Evolutionary conservation across 2,329 filamentous ascomycete species (phyloP).

Genomic region (Phialophora chinensis): DNA sequence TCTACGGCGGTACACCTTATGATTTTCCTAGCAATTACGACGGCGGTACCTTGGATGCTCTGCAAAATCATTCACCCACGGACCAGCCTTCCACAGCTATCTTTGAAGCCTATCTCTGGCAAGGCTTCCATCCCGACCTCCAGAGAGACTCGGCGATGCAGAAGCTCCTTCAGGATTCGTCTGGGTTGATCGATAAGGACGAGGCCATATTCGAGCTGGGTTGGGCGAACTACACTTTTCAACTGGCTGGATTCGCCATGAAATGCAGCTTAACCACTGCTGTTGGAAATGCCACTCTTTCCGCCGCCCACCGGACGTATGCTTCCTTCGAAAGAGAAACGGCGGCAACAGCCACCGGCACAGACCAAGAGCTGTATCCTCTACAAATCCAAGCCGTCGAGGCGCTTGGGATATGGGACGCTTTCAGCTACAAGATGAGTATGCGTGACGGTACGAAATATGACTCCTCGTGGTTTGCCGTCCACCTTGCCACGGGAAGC

Average conservation of each 20-base stretch:
- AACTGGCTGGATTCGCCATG: background rate
- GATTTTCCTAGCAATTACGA: background rate
- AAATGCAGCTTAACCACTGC: background rate
- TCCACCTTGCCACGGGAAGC: background rate
- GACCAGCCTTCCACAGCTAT: background rate
- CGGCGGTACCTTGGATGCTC: background rate
- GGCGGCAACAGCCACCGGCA: background rate
- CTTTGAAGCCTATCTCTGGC: background rate
- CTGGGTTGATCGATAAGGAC: background rate
- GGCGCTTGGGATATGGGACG: constrained; percentile 1
- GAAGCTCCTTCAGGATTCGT: background rate
- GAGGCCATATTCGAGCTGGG: background rate
- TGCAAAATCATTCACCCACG: background rate
- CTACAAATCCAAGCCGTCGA: background rate
- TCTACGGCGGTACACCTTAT: background rate
- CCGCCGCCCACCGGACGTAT: background rate
- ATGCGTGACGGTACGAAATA: background rate
- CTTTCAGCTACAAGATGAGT: background rate
- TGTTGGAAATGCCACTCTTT: background rate
- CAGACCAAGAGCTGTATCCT: background rate
- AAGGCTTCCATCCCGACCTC: background rate
- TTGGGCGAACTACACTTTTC: background rate
- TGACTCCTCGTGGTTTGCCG: background rate
- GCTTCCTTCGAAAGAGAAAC: background rate
- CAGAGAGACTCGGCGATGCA: constrained; percentile 1